Percentiles rank a stretch among this genome's conserved stretches.
Conservation (phyloP, 2,329 filamentous ascomycete genomes). For the Cladophialophora exuberans region DNA sequence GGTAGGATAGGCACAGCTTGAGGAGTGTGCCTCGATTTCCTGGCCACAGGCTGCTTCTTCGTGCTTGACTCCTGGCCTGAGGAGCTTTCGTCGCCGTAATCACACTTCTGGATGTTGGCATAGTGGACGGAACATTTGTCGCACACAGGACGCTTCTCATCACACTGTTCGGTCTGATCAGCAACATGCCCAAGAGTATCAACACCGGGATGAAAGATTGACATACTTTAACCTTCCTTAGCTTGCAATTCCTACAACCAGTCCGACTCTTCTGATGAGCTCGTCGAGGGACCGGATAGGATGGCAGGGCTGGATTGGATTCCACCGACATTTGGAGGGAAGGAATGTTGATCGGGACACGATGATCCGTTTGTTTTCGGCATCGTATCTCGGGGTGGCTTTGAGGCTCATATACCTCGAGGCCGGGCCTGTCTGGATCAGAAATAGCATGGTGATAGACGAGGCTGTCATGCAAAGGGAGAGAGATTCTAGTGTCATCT, state of each 20-base stretch:
- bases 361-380: background rate
- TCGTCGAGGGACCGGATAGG: constrained; percentile 1
- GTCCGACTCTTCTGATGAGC: constrained; percentile 4
- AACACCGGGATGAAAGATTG: background rate
- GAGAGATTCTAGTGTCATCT: constrained; percentile 2
- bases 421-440: background rate
- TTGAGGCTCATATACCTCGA: constrained; percentile 9
- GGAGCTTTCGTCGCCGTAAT: constrained; percentile 10
- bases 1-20: constrained; percentile 11
- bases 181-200: background rate
- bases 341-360: background rate
- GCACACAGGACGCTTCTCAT: constrained; percentile 12
- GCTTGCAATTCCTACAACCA: constrained; percentile 9
- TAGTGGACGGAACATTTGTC: constrained; percentile 14
- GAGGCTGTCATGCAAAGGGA: constrained; percentile 14
- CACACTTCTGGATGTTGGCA: constrained; percentile 8
- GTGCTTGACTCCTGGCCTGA: background rate
- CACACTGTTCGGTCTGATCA: background rate
- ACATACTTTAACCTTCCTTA: constrained; percentile 12
- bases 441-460: background rate
- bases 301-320: background rate
- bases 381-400: background rate
- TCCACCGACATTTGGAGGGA: constrained; percentile 4
- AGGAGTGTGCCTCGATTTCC: background rate
- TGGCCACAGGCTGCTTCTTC: background rate